Conservation (phyloP, 352 stramenopile genomes). For the Blastocystis hominis region DNA sequence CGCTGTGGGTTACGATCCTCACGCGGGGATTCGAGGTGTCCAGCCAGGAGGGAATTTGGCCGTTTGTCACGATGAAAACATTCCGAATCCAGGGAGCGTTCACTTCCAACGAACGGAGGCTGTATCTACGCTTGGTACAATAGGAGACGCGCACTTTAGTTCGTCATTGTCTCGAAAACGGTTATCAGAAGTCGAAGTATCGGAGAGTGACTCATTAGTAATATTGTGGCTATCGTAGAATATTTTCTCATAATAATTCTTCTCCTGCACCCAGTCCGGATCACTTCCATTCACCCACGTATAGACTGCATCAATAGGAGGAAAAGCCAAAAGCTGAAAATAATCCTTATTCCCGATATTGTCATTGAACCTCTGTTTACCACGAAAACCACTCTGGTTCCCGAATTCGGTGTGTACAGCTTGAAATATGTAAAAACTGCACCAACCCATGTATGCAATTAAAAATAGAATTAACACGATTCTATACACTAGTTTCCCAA, state of each 20-base stretch:
- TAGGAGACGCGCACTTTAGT: conserved; percentile 66
- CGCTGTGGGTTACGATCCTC: conserved; percentile 75
- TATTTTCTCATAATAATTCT: conserved; percentile 67
- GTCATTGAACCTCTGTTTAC: not conserved
- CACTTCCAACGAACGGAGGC: conserved; percentile 79
- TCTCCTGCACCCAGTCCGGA: conserved; percentile 73
- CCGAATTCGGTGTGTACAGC: not conserved
- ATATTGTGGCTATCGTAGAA: conserved; percentile 19
- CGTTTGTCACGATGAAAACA: conserved; percentile 84
- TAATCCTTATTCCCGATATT: not conserved
- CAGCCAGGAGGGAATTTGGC: conserved; percentile 83
- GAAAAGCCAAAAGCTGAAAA: not conserved
- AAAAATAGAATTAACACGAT: not conserved
- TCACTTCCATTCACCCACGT: conserved; percentile 91
- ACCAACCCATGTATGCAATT: not conserved
- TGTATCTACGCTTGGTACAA: conserved; percentile 51
- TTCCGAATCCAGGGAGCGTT: conserved; percentile 85
- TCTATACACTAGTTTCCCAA: not conserved
- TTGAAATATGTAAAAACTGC: not conserved
- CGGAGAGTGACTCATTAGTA: not conserved
- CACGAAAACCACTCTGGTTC: not conserved
- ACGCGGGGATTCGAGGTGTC: conserved; percentile 73
- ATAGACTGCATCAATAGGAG: conserved; percentile 84
- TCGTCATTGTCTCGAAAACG: conserved; percentile 86
- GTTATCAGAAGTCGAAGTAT: conserved; percentile 71